Base-by-base conservation (phyloP, 2,329 filamentous ascomycete species). In the Mollisiaceae sp. region DNA sequence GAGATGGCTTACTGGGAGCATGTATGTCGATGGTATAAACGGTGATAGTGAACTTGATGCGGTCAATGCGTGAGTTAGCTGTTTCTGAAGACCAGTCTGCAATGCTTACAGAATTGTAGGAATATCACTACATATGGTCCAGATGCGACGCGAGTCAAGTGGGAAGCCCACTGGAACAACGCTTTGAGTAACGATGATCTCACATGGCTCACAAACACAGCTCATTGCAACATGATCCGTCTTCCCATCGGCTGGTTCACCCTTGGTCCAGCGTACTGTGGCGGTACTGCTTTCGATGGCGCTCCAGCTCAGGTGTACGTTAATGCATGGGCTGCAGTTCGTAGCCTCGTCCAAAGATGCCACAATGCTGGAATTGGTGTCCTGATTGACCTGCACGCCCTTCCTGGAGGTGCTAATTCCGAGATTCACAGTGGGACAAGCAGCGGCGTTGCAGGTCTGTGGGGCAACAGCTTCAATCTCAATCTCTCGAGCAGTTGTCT, bases 231-330 rank as follows among this genome's bases (percentile, higher is more conserved):
- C 14, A 57, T 39, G 55, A 38, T 57, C 35, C 55, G 55, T 57
- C 55, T 57, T 15, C 55, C 55, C 18, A 57, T 57, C 15, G 55
- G 55, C 14, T 57, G 55, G 55, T 57, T 57, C 36, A 57, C 55
- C 2, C 55, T 57, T 15, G 55, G 55, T n/a, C 55, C 55, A 12
- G 15, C 32, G 4, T 57, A 14, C 5, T 57, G 55, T 22, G 35
- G 11, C 15, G 24, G 24, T 20, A 57, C 35, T 2, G 32, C 55
- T 14, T 57, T 57, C 35, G 55, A 36, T 14, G 55, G 55, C 8
- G 55, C 32, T 14, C 55, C 55, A 24, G 55, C 35, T 11, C 55
- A 57, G n/a, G 55, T 57, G 2, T 57, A 57, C 36, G 55, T 57
- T 35, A 38, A 57, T 39, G 55, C 55, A 39, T 57, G 55, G 35